Evolutionary conservation across 768 basidiomycete genomes (phyloP).

Genomic region (Termitomyces sp.): DNA sequence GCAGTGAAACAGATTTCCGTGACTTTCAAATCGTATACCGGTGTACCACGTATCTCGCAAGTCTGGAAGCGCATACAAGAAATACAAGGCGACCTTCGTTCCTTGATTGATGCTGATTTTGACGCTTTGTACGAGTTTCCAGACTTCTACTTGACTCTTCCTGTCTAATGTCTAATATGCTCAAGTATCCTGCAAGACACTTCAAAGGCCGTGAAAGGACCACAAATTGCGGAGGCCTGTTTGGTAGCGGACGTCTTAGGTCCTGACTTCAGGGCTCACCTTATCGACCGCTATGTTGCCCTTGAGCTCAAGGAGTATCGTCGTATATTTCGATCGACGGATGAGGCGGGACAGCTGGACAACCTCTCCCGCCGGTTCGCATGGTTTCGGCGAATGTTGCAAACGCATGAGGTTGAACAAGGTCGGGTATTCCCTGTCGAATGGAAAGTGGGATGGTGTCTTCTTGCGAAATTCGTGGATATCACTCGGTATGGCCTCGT

Average conservation of each 20-base stretch:
- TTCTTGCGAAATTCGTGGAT: constrained; percentile 84
- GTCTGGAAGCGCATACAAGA: constrained; percentile 80
- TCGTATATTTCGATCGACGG: constrained; percentile 87
- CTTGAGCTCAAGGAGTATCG: constrained; percentile 94
- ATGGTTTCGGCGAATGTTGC: constrained; percentile 87
- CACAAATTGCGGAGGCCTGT: constrained; percentile 78
- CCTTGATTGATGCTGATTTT: constrained; percentile 84
- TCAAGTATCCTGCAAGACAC: constrained; percentile 58
- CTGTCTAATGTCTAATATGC: neutral
- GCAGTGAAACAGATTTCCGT: constrained; percentile 84
- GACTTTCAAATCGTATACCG: constrained; percentile 75
- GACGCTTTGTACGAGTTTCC: constrained; percentile 77
- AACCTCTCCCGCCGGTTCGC: constrained; percentile 91
- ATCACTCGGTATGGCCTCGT: constrained; percentile 66
- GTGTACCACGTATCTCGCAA: constrained; percentile 72
- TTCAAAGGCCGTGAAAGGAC: constrained; percentile 58
- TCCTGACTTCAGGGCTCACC: constrained; percentile 70
- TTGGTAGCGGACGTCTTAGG: constrained; percentile 88
- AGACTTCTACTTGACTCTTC: neutral
- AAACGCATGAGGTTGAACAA: constrained; percentile 84
- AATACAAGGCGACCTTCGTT: constrained; percentile 77
- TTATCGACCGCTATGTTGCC: constrained; percentile 86
- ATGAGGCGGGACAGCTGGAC: constrained; percentile 96
- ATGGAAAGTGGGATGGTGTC: constrained; percentile 83
- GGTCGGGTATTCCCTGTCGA: constrained; percentile 77